Evolutionary conservation across 345 rosid genomes (phyloP).

Genomic region (Euphorbia peplus): DNA sequence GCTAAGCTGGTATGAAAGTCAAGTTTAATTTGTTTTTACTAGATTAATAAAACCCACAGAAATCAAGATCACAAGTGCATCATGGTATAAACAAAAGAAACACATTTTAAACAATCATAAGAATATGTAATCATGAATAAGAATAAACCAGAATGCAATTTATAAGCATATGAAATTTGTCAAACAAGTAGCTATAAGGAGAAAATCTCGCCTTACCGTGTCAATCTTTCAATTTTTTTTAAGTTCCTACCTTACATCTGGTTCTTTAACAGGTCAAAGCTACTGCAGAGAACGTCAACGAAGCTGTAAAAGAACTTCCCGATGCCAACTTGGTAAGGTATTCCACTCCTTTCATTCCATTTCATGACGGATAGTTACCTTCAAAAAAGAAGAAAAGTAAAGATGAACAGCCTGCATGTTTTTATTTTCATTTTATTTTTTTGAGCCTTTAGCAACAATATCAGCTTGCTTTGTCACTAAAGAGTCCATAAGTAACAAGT

Average conservation of each 20-base stretch:
- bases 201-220: not conserved
- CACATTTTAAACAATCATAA: not conserved
- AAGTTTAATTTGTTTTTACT: slow-evolving; percentile 7
- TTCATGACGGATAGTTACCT: slow-evolving; percentile 18
- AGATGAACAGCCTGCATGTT: not conserved
- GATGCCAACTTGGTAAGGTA: slow-evolving; percentile 98
- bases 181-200: not conserved
- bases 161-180: not conserved
- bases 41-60: not conserved
- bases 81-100: not conserved
- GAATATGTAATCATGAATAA: not conserved
- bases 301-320: slow-evolving; percentile 96
- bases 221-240: not conserved
- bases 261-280: slow-evolving; percentile 68
- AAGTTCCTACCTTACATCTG: slow-evolving; percentile 1
- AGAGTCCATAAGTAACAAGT: not conserved
- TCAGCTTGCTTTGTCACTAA: not conserved
- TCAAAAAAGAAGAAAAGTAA: not conserved
- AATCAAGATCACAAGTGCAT: not conserved
- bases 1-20: slow-evolving; percentile 58
- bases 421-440: not conserved
- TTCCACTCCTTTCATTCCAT: slow-evolving; percentile 45
- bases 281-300: slow-evolving; percentile 96
- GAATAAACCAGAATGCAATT: not conserved
- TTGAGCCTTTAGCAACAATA: too few species aligned